A percentile compares a stretch with the other conserved stretches of the same genome.
Evolutionary conservation across 1,284 basidiomycete genomes (phyloP).

Genomic region (Naganishia sp.): DNA sequence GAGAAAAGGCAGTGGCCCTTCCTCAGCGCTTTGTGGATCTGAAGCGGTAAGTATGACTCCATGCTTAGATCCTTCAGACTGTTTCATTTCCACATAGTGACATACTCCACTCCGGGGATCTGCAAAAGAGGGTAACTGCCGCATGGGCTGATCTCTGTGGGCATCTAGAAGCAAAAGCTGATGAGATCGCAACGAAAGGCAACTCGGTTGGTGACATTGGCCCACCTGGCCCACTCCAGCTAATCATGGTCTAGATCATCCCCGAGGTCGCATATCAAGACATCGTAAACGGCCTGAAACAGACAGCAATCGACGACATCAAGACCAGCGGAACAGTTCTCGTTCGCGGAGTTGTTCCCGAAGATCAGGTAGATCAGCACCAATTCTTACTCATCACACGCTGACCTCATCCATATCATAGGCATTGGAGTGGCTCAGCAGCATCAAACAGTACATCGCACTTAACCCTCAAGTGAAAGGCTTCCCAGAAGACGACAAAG

Average conservation of each 20-base stretch:
- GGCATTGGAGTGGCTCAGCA: conserved; percentile 65
- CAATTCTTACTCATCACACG: too few species aligned
- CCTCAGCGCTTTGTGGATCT: conserved; percentile 63
- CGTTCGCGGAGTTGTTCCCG: conserved; percentile 63
- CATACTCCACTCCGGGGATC: conserved; percentile 8
- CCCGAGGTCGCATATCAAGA: conserved; percentile 61
- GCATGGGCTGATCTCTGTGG: conserved; percentile 61
- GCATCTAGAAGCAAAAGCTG: conserved; percentile 57
- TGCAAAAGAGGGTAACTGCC: conserved; percentile 5
- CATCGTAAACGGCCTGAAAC: conserved; percentile 56
- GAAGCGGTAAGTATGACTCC: conserved; percentile 59
- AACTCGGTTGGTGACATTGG: conserved; percentile 41
- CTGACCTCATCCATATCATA: conserved; percentile 36
- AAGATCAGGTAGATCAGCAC: conserved; percentile 51
- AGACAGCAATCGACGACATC: conserved; percentile 56
- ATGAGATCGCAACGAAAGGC: conserved; percentile 57
- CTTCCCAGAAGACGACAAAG: conserved; percentile 66
- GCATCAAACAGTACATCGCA: conserved; percentile 62
- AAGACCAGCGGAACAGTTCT: conserved; percentile 64
- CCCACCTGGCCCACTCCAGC: background rate
- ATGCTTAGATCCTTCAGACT: background rate
- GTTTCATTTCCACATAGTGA: background rate
- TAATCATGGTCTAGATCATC: conserved; percentile 57
- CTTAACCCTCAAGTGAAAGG: conserved; percentile 60
- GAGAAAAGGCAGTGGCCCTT: conserved; percentile 55